These are phyloP conservation scores for Chaetomium sp. DNA, from an alignment of 2,329 filamentous ascomycete genomes.

Conservation along the genomic window DNA sequence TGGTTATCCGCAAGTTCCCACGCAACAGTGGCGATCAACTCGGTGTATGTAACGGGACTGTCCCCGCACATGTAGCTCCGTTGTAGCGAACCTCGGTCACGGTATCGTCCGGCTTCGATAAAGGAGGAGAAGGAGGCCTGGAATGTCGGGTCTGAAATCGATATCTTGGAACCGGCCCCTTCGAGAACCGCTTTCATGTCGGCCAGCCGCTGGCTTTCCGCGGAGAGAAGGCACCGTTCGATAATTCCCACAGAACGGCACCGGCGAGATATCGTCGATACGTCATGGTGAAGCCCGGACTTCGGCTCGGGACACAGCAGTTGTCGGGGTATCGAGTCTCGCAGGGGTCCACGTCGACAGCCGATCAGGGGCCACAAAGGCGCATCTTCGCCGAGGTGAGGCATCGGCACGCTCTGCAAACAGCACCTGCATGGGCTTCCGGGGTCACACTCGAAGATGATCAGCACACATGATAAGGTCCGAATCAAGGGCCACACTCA, in stretches of 20 bases:
- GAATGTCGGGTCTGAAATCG: slow-evolving; percentile 18
- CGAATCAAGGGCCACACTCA: background rate
- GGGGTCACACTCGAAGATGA: slow-evolving; percentile 23
- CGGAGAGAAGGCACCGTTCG: slow-evolving; percentile 23
- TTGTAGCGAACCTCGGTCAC: slow-evolving; percentile 23
- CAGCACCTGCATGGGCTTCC: slow-evolving; percentile 26
- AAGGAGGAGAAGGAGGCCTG: slow-evolving; percentile 21
- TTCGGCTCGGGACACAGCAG: slow-evolving; percentile 23
- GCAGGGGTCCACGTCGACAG: slow-evolving; percentile 26
- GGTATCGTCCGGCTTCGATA: slow-evolving; percentile 26
- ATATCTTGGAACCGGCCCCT: slow-evolving; percentile 22
- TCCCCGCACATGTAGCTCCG: slow-evolving; percentile 14
- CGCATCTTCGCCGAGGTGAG: slow-evolving; percentile 27
- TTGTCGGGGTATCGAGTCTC: slow-evolving; percentile 24
- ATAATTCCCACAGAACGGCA: slow-evolving; percentile 18
- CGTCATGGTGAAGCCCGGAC: background rate
- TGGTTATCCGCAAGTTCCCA: slow-evolving; percentile 29
- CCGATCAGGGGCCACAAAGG: slow-evolving; percentile 29
- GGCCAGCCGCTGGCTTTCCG: slow-evolving; percentile 25
- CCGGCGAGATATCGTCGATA: slow-evolving; percentile 1
- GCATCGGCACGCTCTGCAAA: slow-evolving; percentile 24
- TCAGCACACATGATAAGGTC: background rate
- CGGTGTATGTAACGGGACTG: slow-evolving; percentile 22
- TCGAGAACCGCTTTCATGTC: slow-evolving; percentile 28
- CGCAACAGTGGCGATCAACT: slow-evolving; percentile 27